Percentiles rank a stretch among this genome's conserved stretches.
Evolutionary conservation across 345 rosid species (phyloP).

Genomic region (Theobroma cacao): DNA sequence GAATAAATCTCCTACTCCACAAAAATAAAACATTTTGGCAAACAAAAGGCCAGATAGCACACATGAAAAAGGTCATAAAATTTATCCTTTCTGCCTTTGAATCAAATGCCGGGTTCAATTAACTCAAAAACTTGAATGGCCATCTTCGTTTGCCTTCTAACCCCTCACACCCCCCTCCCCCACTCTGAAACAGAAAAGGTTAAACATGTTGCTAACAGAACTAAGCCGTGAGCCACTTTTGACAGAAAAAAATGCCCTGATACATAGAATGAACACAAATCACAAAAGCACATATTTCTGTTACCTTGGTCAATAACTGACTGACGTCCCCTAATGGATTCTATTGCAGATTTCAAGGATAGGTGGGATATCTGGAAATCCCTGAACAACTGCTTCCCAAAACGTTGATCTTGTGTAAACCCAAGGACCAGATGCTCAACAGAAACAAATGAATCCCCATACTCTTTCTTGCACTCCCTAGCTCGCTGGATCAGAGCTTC

Average conservation of each 20-base stretch:
- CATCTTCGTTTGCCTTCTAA: background rate
- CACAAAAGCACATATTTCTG: too few relatives aligned
- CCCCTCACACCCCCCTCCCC: background rate
- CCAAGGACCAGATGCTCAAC: conserved; percentile 97
- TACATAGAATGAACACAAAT: too few relatives aligned
- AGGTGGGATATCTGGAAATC: conserved; percentile 74
- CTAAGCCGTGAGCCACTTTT: too few relatives aligned
- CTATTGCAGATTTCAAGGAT: conserved; percentile 75
- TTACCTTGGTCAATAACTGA: conserved; percentile 97
- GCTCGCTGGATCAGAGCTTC: conserved; percentile 84
- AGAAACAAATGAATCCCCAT: conserved; percentile 86
- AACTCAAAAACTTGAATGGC: background rate
- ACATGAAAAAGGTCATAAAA: background rate
- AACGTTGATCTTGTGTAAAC: conserved; percentile 72
- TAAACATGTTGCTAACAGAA: background rate
- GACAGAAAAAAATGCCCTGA: too few relatives aligned
- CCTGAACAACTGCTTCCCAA: conserved; percentile 83
- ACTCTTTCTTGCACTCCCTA: conserved; percentile 82
- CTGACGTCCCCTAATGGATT: conserved; percentile 91
- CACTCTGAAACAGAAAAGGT: background rate
- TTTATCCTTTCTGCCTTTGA: background rate
- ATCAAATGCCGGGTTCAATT: conserved; percentile 5
- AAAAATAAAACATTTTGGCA: background rate
- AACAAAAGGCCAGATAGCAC: background rate
- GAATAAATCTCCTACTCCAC: background rate